phyloP scores from a whole-genome alignment of 1,284 basidiomycete genomes.

The Anthracocystis panici-leucophaei region DNA sequence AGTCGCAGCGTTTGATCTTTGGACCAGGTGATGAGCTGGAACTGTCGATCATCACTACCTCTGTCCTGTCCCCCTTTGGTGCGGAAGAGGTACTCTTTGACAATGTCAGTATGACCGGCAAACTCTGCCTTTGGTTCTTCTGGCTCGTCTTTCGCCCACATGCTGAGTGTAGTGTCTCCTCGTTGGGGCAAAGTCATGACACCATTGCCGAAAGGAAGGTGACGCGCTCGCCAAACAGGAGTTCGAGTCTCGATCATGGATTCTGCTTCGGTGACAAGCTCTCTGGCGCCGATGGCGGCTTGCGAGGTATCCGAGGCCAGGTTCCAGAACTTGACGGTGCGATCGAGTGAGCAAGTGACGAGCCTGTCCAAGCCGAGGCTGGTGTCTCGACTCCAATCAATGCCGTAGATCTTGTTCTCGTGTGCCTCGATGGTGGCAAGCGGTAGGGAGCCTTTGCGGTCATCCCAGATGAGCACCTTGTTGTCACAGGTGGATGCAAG shows the following conservation, averaged over 20 bases:
- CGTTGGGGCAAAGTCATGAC: constrained; percentile 90
- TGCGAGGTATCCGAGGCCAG: constrained; percentile 53
- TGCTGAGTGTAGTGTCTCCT: constrained; percentile 84
- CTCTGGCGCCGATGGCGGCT: constrained; percentile 55
- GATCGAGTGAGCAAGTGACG: constrained; percentile 67
- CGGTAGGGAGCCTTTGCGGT: constrained; percentile 61
- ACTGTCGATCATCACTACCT: constrained; percentile 60
- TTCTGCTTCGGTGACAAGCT: constrained; percentile 63
- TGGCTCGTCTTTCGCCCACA: constrained; percentile 77
- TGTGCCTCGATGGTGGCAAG: constrained; percentile 64
- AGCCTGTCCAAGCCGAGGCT: constrained; percentile 61
- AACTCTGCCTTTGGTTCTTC: constrained; percentile 79
- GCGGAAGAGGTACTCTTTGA: constrained; percentile 98
- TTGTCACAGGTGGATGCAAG: constrained; percentile 62
- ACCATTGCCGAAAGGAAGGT: constrained; percentile 91
- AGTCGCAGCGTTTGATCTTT: constrained; percentile 92
- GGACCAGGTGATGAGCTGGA: constrained; percentile 88
- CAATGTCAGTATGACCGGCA: constrained; percentile 89
- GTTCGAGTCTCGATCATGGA: constrained; percentile 80
- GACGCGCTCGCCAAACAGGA: constrained; percentile 92
- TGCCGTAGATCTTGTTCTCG: constrained; percentile 67
- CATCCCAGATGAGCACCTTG: constrained; percentile 68
- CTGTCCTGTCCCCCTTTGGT: constrained; percentile 73
- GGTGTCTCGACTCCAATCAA: constrained; percentile 65
- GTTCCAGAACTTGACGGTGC: constrained; percentile 68